A percentile compares a stretch with the other conserved stretches of the same genome.
Evolutionary conservation across 495 filamentous ascomycete species (phyloP).

Genomic region (Entonaema liquescens): DNA sequence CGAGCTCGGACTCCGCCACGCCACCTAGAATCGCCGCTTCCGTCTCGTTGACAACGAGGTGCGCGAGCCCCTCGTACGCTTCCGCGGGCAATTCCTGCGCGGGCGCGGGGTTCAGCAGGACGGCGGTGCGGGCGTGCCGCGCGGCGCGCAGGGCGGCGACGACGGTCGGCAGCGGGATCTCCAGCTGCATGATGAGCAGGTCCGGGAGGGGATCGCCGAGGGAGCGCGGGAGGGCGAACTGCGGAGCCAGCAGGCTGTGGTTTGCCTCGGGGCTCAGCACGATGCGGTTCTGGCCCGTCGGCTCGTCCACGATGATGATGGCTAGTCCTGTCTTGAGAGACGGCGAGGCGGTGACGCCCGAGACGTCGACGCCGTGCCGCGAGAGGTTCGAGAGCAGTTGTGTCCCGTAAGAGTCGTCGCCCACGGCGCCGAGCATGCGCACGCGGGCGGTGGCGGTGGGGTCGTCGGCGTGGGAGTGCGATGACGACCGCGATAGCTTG

Average conservation of each 20-base stretch:
- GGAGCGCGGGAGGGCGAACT: slow-evolving; percentile 42
- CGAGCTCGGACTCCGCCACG: slow-evolving; percentile 56
- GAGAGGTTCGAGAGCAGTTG: slow-evolving; percentile 61
- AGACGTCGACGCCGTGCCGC: slow-evolving; percentile 69
- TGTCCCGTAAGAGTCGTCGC: slow-evolving; percentile 70
- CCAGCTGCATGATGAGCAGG: slow-evolving; percentile 86
- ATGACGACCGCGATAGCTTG: slow-evolving; percentile 53
- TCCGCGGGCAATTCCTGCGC: slow-evolving; percentile 73
- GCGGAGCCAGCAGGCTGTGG: slow-evolving; percentile 49
- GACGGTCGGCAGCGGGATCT: slow-evolving; percentile 79
- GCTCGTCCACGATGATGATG: slow-evolving; percentile 81
- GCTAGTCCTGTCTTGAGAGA: slow-evolving; percentile 78
- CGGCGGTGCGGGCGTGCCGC: slow-evolving; percentile 58
- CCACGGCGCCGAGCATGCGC: slow-evolving; percentile 85
- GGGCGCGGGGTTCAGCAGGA: slow-evolving; percentile 87
- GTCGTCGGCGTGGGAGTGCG: slow-evolving; percentile 39
- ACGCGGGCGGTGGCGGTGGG: slow-evolving; percentile 63
- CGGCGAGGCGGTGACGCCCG: slow-evolving; percentile 57
- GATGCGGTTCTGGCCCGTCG: slow-evolving; percentile 87
- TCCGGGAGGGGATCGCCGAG: slow-evolving; percentile 56
- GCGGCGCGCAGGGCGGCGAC: slow-evolving; percentile 69
- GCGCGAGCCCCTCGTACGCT: slow-evolving; percentile 74
- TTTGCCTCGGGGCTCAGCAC: slow-evolving; percentile 85
- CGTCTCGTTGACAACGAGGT: slow-evolving; percentile 90
- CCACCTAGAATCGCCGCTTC: slow-evolving; percentile 79